Conservation (phyloP, 2,329 filamentous ascomycete genomes). For the Cadophora luteo-olivacea region DNA sequence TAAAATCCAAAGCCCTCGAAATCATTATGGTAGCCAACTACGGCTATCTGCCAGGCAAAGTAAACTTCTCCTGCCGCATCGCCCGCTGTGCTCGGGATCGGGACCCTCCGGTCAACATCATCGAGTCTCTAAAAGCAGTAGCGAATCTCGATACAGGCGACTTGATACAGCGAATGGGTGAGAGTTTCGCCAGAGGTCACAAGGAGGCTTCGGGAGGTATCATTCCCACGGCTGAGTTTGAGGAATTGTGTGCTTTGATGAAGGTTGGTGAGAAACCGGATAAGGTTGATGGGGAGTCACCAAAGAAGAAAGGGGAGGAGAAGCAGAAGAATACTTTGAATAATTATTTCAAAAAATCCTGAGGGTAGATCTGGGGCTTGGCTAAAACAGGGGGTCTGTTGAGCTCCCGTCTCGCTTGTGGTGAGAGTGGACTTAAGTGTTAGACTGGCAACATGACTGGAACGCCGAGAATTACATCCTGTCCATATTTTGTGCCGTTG, state of each 20-base stretch:
- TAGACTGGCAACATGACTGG: conserved; percentile 30
- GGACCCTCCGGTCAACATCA: conserved; percentile 67
- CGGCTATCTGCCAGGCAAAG: conserved; percentile 66
- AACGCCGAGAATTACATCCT: conserved; percentile 32
- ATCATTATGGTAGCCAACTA: conserved; percentile 72
- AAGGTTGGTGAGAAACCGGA: conserved; percentile 60
- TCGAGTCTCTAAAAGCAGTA: conserved; percentile 60
- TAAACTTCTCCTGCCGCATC: conserved; percentile 72
- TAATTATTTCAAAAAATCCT: conserved; percentile 59
- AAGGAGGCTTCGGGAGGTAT: conserved; percentile 73
- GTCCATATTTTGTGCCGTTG: conserved; percentile 32
- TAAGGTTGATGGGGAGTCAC: conserved; percentile 45
- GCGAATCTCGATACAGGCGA: conserved; percentile 51
- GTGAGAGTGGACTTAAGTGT: neutral
- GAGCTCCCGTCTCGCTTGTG: no score
- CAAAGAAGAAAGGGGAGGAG: conserved; percentile 45
- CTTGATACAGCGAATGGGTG: conserved; percentile 58
- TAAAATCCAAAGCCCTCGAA: conserved; percentile 64
- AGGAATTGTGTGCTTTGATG: conserved; percentile 66
- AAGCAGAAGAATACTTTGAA: conserved; percentile 59
- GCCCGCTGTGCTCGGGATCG: conserved; percentile 59
- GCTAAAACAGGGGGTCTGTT: neutral
- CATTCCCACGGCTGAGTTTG: conserved; percentile 65
- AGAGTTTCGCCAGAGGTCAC: conserved; percentile 70
- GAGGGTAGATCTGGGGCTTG: conserved; percentile 6